phyloP scores from a whole-genome alignment of 345 rosid species.

The Noccaea caerulescens region DNA sequence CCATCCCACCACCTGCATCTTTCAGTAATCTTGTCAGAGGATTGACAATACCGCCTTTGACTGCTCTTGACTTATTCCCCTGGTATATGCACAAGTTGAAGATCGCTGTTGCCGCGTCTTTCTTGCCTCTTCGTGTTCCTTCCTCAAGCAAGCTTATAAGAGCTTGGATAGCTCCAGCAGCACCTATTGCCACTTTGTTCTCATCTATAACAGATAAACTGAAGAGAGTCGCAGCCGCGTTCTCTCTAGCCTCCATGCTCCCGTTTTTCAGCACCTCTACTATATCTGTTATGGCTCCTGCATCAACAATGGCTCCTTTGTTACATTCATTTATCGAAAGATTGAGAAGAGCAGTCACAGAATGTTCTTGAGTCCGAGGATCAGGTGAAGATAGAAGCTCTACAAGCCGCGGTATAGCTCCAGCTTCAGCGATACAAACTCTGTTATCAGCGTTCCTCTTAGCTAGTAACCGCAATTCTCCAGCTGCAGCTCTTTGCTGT shows the following conservation, averaged over 20 bases:
- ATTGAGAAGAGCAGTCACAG: slow-evolving; percentile 96
- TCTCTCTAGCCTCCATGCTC: slow-evolving; percentile 99
- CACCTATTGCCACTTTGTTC: slow-evolving; percentile 94
- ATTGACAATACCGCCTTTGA: slow-evolving; percentile 83
- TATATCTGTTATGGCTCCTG: slow-evolving; percentile 94
- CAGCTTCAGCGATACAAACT: slow-evolving; percentile 91
- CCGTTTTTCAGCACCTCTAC: slow-evolving; percentile 85
- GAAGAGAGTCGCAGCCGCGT: slow-evolving; percentile 96
- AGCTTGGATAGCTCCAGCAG: slow-evolving; percentile 94
- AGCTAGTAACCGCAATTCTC: slow-evolving; percentile 92
- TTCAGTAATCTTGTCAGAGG: slow-evolving; percentile 74
- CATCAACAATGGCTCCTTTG: slow-evolving; percentile 89
- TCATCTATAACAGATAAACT: slow-evolving; percentile 96
- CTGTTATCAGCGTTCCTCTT: slow-evolving; percentile 94
- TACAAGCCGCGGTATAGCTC: slow-evolving; percentile 92
- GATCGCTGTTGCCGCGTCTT: slow-evolving; percentile 96
- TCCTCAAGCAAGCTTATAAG: slow-evolving; percentile 81
- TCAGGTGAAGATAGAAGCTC: slow-evolving; percentile 80
- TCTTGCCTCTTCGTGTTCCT: slow-evolving; percentile 93
- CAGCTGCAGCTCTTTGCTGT: slow-evolving; percentile 92
- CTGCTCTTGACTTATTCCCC: slow-evolving; percentile 95
- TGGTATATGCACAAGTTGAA: slow-evolving; percentile 93
- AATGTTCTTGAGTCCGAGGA: slow-evolving; percentile 91
- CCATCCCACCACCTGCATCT: slow-evolving; percentile 96
- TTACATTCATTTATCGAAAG: slow-evolving; percentile 92